Conservation (phyloP, 345 rosid species). For the Camelina hispida region DNA sequence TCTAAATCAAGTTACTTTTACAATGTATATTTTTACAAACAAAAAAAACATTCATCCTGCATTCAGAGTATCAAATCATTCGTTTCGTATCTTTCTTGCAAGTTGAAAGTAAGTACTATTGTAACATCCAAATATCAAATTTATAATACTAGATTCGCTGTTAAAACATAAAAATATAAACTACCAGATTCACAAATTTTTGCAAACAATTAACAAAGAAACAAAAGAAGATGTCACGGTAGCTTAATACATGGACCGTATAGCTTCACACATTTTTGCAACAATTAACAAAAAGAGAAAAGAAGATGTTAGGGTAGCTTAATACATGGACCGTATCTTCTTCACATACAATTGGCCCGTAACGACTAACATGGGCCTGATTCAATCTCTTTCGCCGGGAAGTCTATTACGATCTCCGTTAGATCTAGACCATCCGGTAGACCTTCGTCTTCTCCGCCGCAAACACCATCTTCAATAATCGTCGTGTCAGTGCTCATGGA, state of each 20-base stretch:
- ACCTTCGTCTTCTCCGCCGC: background rate
- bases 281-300: too few relatives aligned
- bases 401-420: background rate
- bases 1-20: background rate
- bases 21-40: background rate
- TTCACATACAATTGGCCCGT: background rate
- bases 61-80: background rate
- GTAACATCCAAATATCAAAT: background rate
- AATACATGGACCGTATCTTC: slow-evolving; percentile 8
- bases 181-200: background rate
- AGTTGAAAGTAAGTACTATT: background rate
- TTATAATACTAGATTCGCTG: too few relatives aligned
- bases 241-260: background rate
- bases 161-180: too few relatives aligned
- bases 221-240: background rate
- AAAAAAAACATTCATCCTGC: slow-evolving; percentile 15
- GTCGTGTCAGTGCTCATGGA: background rate
- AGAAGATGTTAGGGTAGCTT: background rate
- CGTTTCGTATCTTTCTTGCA: slow-evolving; percentile 10
- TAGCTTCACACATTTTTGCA: background rate
- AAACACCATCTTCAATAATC: background rate
- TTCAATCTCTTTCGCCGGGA: background rate
- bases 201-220: background rate
- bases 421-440: background rate
- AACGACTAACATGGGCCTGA: slow-evolving; percentile 16